These are phyloP conservation scores for Scleroderma citrinum DNA, from an alignment of 768 basidiomycete species.

Conservation along the genomic window DNA sequence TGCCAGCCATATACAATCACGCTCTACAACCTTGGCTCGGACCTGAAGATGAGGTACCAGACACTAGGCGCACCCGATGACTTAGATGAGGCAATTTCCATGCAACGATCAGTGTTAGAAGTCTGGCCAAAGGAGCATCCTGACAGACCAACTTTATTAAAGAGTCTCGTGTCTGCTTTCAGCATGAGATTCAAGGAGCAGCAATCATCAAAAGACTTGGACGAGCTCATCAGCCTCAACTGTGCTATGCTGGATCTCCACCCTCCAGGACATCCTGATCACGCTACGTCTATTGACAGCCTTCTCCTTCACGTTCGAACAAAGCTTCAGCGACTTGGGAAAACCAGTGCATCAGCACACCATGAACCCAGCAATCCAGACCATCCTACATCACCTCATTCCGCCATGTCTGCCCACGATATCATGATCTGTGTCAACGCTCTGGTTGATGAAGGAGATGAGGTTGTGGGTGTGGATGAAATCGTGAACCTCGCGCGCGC, in stretches of 20 bases:
- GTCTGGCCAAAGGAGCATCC: constrained; percentile 10
- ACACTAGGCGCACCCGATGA: constrained; percentile 3
- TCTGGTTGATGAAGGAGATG: too few species aligned
- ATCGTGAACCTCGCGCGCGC: background rate
- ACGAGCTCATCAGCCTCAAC: background rate
- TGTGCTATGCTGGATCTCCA: background rate
- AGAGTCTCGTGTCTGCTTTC: constrained; percentile 6
- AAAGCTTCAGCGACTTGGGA: background rate
- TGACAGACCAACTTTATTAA: background rate
- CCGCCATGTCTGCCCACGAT: too few species aligned
- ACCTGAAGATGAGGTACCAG: constrained; percentile 8
- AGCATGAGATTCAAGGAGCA: background rate
- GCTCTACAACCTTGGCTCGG: constrained; percentile 1
- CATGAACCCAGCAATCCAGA: too few species aligned
- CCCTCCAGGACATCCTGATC: background rate
- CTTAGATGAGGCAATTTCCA: constrained; percentile 10
- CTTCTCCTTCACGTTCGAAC: constrained; percentile 17
- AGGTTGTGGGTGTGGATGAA: background rate
- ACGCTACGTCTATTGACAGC: background rate
- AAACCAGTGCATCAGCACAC: too few species aligned
- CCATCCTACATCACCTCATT: too few species aligned
- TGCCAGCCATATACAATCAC: background rate
- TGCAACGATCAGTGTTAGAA: constrained; percentile 5
- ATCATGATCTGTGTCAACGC: too few species aligned
- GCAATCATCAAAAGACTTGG: background rate